Base-by-base conservation (phyloP, 257 asterid genomes). In the Solanum lignicaule region DNA sequence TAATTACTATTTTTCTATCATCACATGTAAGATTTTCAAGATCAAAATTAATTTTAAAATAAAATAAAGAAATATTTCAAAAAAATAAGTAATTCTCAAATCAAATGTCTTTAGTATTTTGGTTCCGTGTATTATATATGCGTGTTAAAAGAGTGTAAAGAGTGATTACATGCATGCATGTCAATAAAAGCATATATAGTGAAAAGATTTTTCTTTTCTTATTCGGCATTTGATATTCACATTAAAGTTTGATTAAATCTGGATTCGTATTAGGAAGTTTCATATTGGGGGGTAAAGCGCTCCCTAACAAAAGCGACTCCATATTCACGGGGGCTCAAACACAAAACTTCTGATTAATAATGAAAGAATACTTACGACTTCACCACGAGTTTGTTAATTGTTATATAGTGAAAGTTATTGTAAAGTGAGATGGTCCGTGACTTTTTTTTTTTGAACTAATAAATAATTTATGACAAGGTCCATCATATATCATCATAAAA, bases 331-430 rank as follows among this genome's bases (percentile, higher is more conserved):
- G 0, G 10, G 9, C 2, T 18, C 65, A 6, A 55, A 55, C 4
- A 55, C 11, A 0, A 52, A 16, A 6, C 4, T 0, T 52, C 0
- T 52, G 0, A 18, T 52, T 6, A 52, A 52, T 0, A 6, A 52
- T 52, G 2, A 52, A 52, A 52, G 4, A 52, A 16, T 52, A 52
- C 1, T 52, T 18, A 18, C 0, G 9, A 52, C 9, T 52, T 0
- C 1, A 52, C 9, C 62, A 18, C 9, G 0, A 46, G 0, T 20
- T 46, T 46, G 6, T 46, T 52, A 5, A 48, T 48, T 16, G n/a
- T 0, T 52, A 52, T 52, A 18, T 55, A 55, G n/a, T 55, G 65
- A 55, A 55, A 72, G 7, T 72, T 72, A 18, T 72, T 33, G 15
- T 72, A 18, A 72, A 72, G 79, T 72, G 18, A 32, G 16, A 72